These are phyloP conservation scores for Domatiomyces catenatus DNA, from an alignment of 2,329 filamentous ascomycete genomes.

Conservation along the genomic window DNA sequence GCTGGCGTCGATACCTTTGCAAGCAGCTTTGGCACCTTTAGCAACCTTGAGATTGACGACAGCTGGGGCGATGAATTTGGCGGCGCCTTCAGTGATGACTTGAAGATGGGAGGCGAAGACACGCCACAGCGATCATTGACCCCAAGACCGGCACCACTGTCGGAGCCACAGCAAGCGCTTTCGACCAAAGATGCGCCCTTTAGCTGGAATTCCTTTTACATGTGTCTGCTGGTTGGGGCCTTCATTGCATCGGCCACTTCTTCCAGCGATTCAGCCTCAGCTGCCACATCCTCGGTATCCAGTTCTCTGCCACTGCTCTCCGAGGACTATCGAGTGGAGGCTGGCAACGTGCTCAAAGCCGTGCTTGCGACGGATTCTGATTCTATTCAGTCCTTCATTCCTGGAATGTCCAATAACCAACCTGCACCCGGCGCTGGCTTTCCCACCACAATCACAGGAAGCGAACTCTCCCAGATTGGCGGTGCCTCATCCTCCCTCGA, in stretches of 20 bases:
- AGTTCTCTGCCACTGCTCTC: conserved; percentile 26
- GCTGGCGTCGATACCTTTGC: conserved; percentile 40
- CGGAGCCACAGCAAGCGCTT: conserved; percentile 2
- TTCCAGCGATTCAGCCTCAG: conserved; percentile 56
- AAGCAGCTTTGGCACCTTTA: conserved; percentile 65
- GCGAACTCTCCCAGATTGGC: conserved; percentile 2
- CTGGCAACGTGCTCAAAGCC: conserved; percentile 32
- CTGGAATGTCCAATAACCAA: conserved; percentile 1
- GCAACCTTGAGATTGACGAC: conserved; percentile 64
- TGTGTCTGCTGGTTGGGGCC: conserved; percentile 91
- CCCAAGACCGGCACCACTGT: conserved; percentile 20
- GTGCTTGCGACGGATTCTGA: conserved; percentile 29
- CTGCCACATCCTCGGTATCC: conserved; percentile 38
- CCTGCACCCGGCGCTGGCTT: not conserved
- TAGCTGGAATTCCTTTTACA: conserved; percentile 57
- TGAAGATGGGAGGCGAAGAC: conserved; percentile 43
- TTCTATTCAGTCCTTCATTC: not conserved
- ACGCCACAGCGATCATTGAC: conserved; percentile 26
- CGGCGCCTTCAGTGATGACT: conserved; percentile 54
- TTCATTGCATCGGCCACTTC: conserved; percentile 70
- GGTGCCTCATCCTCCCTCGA: conserved; percentile 34
- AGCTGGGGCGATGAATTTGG: conserved; percentile 72
- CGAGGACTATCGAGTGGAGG: conserved; percentile 33
- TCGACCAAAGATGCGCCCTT: conserved; percentile 47
- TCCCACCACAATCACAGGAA: not conserved